Base-by-base conservation (phyloP, 2,329 filamentous ascomycete species). In the Chrysoporthe austroafricana region DNA sequence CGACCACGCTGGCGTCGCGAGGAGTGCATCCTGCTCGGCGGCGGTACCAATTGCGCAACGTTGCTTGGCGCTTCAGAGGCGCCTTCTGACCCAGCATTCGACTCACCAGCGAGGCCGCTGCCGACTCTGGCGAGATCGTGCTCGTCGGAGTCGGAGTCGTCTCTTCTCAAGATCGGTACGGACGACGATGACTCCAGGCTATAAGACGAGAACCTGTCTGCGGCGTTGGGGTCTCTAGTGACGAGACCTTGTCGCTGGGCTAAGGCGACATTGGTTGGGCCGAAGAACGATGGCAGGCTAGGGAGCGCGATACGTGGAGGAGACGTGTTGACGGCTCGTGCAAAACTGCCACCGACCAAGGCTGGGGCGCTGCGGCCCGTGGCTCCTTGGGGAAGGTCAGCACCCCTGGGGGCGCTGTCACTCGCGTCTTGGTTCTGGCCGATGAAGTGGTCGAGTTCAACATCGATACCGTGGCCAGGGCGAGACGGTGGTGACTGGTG, bases 21-120 rank as follows among this genome's bases (percentile, higher is more conserved):
- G 26, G 66, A 69, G 46, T 67, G 67, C 69, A 70, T 70, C n/a
- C 54, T 59, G 52, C 44, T n/a, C 21, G 69, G 64, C 3, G 63
- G 66, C 2, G 43, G 61, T 21, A 3, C 21, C 50, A 69, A 18
- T 3, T 57, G 42, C 13, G 56, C 59, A n/a, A 64, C 32, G 11
- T 42, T 56, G 16, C 52, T 62, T 48, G 67, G 48, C 13, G 48
- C 34, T 21, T 32, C 58, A 34, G 54, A 21, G 43, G 11, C n/a
- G 50, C 16, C 52, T 48, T n/a, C 18, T 21, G 46, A 16, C 46
- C 26, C 36, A 16, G 9, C 7, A 26, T 60, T 44, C 7, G 32
- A 18, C 7, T 26, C 57, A 11, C 39, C 62, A 14, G 39, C 65
- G 21, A 62, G 52, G 54, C 54, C 52, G 42, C 65, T 57, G 16